Base-by-base conservation (phyloP, 2,329 filamentous ascomycete genomes). In the Aspergillus ustus region DNA sequence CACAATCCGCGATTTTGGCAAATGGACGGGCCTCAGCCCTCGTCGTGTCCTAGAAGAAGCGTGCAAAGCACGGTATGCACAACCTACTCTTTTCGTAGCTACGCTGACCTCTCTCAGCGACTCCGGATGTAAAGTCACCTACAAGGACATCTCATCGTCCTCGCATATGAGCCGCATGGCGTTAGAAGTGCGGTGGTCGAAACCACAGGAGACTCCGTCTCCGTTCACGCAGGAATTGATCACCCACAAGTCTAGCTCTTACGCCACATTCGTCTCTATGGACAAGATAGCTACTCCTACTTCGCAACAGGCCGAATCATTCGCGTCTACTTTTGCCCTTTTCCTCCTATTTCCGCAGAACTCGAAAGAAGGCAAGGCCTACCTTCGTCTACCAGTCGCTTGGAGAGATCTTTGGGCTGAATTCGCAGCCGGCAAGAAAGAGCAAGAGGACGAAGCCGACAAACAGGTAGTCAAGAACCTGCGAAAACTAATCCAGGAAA, bases 361-460 rank as follows among this genome's bases (percentile, higher is more conserved):
- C 17, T 78, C 86, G 0, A 95, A 92, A 69, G 94, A 98, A 71
- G 92, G 96, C 65, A 98, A 96, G 74, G 86, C 92, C 2, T 90
- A 89, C 62, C 75, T 96, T 64, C 86, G 91, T 54, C 81, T 99
- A 17, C 92, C 93, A 4, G 83, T 89, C 0, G 83, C 86, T 2
- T 99, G 92, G 91, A 88, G 91, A 73, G 91, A 96, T 66, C 80
- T 97, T 1, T 97, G 93, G 88, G 84, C 85, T 9, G 93, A 98
- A 72, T 85, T 97, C 61, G 82, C 88, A 0, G 87, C 89, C 54
- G 78, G 84, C 20, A 91, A 89, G 70, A 94, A 92, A 74, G 85
- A 84, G 48, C 83, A 90, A 56, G 79, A 87, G 4, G 91, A 96
- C 72, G 82, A 88, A 25, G 78, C 82, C 34, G 93, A 97, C 71